Conservation (phyloP, 2,329 filamentous ascomycete species). For the Karstenula rhodostoma region DNA sequence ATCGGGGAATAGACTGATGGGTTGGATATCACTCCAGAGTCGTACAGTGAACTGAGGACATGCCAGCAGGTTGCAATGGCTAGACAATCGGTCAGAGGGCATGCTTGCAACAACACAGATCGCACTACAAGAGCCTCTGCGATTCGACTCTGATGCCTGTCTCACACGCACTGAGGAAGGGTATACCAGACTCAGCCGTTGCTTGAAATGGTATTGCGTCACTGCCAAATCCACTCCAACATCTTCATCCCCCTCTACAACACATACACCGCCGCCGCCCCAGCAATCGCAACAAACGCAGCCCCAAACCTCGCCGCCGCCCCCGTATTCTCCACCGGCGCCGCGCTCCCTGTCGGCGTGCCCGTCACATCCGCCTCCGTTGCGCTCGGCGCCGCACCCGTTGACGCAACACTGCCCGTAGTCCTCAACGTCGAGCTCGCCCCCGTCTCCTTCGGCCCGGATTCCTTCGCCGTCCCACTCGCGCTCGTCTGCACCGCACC, state of each 20-base stretch:
- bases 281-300: conserved; percentile 31
- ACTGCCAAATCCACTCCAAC: neutral
- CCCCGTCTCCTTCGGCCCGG: conserved; percentile 11
- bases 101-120: too few species aligned
- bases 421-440: conserved; percentile 16
- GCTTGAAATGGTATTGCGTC: neutral
- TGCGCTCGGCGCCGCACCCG: conserved; percentile 15
- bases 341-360: conserved; percentile 16
- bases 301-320: conserved; percentile 30
- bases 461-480: neutral
- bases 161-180: too few species aligned
- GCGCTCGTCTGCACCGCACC: conserved; percentile 17
- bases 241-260: conserved; percentile 18
- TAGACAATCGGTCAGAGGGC: too few species aligned
- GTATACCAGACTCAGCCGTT: too few species aligned
- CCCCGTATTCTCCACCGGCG: conserved; percentile 30
- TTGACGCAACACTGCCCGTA: conserved; percentile 9
- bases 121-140: too few species aligned
- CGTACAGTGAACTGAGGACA: too few species aligned
- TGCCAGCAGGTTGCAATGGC: too few species aligned
- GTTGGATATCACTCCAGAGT: too few species aligned
- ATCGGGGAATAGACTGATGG: too few species aligned
- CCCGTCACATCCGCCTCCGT: conserved; percentile 13
- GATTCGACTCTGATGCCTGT: too few species aligned
- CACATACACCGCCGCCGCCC: conserved; percentile 30